Evolutionary conservation across 192 early-diverging fungal species (phyloP), one percentile per base, ranked within the genome.

Genomic region (Coemansia sp.): DNA sequence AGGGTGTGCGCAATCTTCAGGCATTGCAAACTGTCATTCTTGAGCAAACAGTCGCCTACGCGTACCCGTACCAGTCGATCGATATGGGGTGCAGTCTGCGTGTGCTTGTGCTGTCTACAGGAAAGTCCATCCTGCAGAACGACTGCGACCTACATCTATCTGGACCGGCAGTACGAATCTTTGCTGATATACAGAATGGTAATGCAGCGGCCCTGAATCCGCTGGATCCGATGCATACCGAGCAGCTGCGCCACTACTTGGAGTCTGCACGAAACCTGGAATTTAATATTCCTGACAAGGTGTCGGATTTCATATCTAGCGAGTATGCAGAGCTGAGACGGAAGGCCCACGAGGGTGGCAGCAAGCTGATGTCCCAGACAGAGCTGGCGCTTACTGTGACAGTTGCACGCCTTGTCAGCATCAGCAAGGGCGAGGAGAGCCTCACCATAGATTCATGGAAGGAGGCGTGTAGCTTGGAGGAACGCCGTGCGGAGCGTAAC

Each of bases 1-100:
- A 78, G 48, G 91, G 91, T 8, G 76, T 93, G 32, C 83, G 85
- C 47, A 93, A 93, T 66, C 67, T 92, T 37, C 90, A 91, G 40
- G 86, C 88, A 10, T 61, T 93, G 26, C 82, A 85, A 18, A 84
- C 86, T 6, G 69, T 86, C 19, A 85, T 91, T 19, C 68, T 84
- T 32, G 79, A 85, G 41, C 92, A 92, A 60, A 82, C 81, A 6
- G 80, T 93, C 6, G 75, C 66, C 11, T 93, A 92, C 54, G 71
- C 72, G n/a, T 93, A 88, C 57, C 92, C 92, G 5, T 93, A 72
- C 80, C 87, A 86, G 62, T 77, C 83, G 42, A 87, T 90, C 59
- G 86, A 91, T n/a, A 86, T 92, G 68, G 81, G 86, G 12, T 88
- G 86, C 11, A 90, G 88, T 66, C 65, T 90, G 67, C 83, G 87